Evolutionary conservation across 2,329 filamentous ascomycete genomes (phyloP), one percentile per base, ranked within the genome.

Genomic region (Endoconidiophora laricicola): DNA sequence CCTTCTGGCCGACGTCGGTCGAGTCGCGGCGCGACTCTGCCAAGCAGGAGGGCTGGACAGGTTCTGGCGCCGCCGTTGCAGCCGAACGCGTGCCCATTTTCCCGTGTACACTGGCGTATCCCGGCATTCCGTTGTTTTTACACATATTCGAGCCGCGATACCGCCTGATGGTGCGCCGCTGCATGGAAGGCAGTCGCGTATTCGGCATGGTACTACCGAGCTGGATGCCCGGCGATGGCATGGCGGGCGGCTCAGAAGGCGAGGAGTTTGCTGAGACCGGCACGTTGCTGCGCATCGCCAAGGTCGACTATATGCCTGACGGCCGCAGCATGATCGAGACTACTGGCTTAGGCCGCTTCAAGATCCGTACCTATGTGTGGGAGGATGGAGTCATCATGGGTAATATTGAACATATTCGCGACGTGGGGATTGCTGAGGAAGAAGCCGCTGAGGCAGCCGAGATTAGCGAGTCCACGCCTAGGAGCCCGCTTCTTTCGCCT

Each of bases 111-210:
- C 65, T 93, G 6, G 76, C 85, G 0, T 90, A 91, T 57, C 88
- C 88, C 1, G 70, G 73, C 1, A 86, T 90, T 76, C 86, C 83
- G 0, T 88, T 85, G 0, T 91, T 91, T 57, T 68, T 94, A 2
- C 84, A 93, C 58, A 76, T 95, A n/a, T 94, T 94, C 60, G 88
- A 94, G 61, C 84, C 85, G n/a, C 75, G 84, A 5, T 94, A 94
- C 61, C 78, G 86, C 6, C 70, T 91, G n/a, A 91, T 94, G 86
- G 81, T 94, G 37, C 74, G 82, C 44, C 76, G 86, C 36, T 82
- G 78, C 0, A 68, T 93, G 48, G 81, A 87, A 55, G 78, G 79
- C 0, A 76, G 82, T 54, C 70, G 76, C 12, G 83, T 78, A 22
- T 94, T 95, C 59, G 88, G 88, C 22, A 94, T 94, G 83, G 73